Evolutionary conservation across 306 rosid genomes (phyloP), one percentile per base, ranked within the genome.

Genomic region (Trifolium fragiferum): DNA sequence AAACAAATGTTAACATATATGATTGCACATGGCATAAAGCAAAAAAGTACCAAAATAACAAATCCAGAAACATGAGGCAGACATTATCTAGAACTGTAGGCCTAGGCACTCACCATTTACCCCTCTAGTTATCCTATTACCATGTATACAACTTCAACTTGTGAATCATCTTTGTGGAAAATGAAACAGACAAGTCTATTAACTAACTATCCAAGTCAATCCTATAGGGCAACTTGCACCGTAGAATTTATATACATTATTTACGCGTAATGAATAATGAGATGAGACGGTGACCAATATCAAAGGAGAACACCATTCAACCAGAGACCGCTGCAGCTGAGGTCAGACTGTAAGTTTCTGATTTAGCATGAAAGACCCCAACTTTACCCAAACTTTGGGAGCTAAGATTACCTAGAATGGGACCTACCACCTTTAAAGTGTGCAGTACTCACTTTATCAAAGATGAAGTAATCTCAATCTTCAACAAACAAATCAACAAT

Each of bases 41-140:
- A 47, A 53, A 47, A 66, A 62, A 57, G 4, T 23, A 37, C 20
- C 18, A 32, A n/a, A 4, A 14, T 25, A 60, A 61, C 58, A 77
- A 49, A 60, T 66, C 21, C 53, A 35, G 57, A 15, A 37, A 73
- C 57, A 67, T 50, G 7, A 32, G 32, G 55, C 19, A 25, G 62
- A 66, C 58, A 63, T 78, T 70, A 40, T 72, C 40, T 32, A 60
- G 50, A 78, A 23, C 59, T 60, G 32, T 32, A 47, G 61, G 20
- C 54, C 51, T 49, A 69, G 15, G 50, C 47, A 80, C 71, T 8
- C 41, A 21, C 53, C 14, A 64, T 12, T 64, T 7, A 23, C 70
- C 35, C 35, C 66, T 15, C 54, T 20, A 49, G 58, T 59, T 19
- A 51, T 59, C 43, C 15, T 37, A 51, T 19, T 63, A 25, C 21